A percentile compares a stretch with the other conserved stretches of the same genome.
Evolutionary conservation across 768 basidiomycete species (phyloP).

Genomic region (Lactifluus rugatus): DNA sequence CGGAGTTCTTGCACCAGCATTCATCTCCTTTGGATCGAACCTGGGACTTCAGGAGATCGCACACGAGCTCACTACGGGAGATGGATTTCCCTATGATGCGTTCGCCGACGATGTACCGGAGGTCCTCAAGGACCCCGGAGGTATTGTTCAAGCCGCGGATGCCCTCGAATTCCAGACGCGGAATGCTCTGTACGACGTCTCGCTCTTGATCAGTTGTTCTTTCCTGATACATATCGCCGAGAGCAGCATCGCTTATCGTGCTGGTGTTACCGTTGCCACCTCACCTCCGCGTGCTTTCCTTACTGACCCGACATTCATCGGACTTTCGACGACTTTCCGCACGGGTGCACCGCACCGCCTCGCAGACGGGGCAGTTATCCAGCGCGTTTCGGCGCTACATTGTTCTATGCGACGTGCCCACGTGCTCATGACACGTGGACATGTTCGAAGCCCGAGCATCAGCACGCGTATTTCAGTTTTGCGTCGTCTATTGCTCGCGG

Average conservation of each 20-base stretch:
- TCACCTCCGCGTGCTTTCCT: conserved; percentile 26
- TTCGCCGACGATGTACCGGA: conserved; percentile 33
- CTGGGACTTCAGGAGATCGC: conserved; percentile 60
- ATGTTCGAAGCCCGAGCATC: conserved; percentile 36
- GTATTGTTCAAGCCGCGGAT: conserved; percentile 52
- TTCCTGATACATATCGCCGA: neutral
- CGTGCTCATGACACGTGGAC: conserved; percentile 15
- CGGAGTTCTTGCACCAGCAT: conserved; percentile 50
- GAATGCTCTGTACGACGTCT: conserved; percentile 24
- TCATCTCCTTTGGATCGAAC: conserved; percentile 52
- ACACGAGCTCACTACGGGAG: conserved; percentile 46
- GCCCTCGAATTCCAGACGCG: conserved; percentile 42
- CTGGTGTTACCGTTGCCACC: conserved; percentile 36
- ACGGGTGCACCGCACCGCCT: conserved; percentile 34
- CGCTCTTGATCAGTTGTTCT: neutral
- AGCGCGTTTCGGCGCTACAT: conserved; percentile 36
- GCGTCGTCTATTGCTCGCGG: conserved; percentile 48
- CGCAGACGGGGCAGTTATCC: conserved; percentile 33
- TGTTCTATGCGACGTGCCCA: conserved; percentile 41
- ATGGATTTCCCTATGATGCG: conserved; percentile 48
- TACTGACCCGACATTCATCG: neutral
- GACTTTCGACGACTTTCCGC: conserved; percentile 25
- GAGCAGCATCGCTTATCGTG: conserved; percentile 36
- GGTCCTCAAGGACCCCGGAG: conserved; percentile 34
- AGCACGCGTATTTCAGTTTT: conserved; percentile 77